A percentile compares a stretch with the other conserved stretches of the same genome.
These are phyloP conservation scores for Medicago lupulina DNA, from an alignment of 306 rosid species.

Conservation along the genomic window DNA sequence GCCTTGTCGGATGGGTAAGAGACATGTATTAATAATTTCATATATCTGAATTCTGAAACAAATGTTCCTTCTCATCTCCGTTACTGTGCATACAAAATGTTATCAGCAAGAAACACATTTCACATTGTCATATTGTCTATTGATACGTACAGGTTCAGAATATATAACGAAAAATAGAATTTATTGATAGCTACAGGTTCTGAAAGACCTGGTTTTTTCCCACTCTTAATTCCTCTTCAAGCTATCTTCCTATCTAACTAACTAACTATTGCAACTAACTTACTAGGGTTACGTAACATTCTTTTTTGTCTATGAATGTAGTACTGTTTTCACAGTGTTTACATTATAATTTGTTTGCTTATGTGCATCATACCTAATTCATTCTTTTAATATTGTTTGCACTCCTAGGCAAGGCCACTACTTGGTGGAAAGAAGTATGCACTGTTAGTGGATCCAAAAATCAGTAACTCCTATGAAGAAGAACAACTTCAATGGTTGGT, in stretches of 20 bases:
- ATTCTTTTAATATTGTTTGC: background rate
- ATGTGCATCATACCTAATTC: constrained; percentile 19
- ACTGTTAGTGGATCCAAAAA: constrained; percentile 48
- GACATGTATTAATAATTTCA: background rate
- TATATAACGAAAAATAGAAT: too few relatives aligned
- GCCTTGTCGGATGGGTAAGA: constrained; percentile 58
- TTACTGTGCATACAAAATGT: too few relatives aligned
- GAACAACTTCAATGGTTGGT: constrained; percentile 48
- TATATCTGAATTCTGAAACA: background rate
- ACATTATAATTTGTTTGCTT: constrained; percentile 22
- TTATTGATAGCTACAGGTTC: too few relatives aligned
- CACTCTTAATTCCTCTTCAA: too few relatives aligned
- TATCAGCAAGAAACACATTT: too few relatives aligned
- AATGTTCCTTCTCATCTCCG: background rate
- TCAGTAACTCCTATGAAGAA: constrained; percentile 50
- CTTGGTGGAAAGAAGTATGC: constrained; percentile 49
- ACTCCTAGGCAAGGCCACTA: constrained; percentile 52
- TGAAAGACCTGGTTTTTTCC: too few relatives aligned
- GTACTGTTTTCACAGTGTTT: background rate
- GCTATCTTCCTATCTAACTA: too few relatives aligned
- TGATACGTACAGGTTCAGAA: too few relatives aligned
- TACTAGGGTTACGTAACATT: too few relatives aligned
- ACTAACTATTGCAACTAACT: too few relatives aligned
- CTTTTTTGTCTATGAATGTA: too few relatives aligned
- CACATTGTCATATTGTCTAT: too few relatives aligned